These are phyloP conservation scores for Hirschioporus abietinus DNA, from an alignment of 768 basidiomycete genomes.

Conservation along the genomic window DNA sequence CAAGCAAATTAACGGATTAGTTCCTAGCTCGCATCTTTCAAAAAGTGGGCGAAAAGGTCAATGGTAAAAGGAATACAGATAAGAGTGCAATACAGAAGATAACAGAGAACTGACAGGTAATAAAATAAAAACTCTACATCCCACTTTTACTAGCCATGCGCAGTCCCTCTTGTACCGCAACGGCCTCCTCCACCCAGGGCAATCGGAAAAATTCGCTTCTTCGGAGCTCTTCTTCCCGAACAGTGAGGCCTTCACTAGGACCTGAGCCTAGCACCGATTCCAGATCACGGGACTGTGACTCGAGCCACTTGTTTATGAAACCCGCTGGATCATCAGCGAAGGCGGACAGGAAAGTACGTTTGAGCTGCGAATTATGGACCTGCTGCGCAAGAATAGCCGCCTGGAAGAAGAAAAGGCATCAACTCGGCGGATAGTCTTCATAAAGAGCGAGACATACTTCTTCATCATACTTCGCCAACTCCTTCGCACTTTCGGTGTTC, in stretches of 20 bases:
- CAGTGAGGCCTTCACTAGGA: slow-evolving; percentile 67
- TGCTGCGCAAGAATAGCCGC: slow-evolving; percentile 82
- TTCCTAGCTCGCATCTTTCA: too few species aligned
- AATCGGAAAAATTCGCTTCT: slow-evolving; percentile 87
- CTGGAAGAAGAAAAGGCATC: slow-evolving; percentile 30
- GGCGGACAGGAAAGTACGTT: slow-evolving; percentile 77
- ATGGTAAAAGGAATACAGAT: too few species aligned
- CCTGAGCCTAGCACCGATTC: slow-evolving; percentile 88
- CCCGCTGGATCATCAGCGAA: slow-evolving; percentile 75
- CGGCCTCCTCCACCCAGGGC: slow-evolving; percentile 89
- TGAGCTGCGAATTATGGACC: slow-evolving; percentile 80
- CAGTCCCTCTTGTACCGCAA: slow-evolving; percentile 79
- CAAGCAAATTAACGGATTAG: too few species aligned
- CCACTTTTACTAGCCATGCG: slow-evolving; percentile 52
- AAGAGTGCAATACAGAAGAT: slow-evolving; percentile 9
- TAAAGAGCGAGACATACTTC: slow-evolving; percentile 51
- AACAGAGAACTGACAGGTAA: slow-evolving; percentile 16
- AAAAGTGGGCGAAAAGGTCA: too few species aligned
- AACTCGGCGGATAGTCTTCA: neutral
- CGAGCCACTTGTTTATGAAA: slow-evolving; percentile 88
- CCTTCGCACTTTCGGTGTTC: slow-evolving; percentile 64
- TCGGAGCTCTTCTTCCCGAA: slow-evolving; percentile 84
- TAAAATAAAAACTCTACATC: slow-evolving; percentile 23
- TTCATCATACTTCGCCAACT: slow-evolving; percentile 74
- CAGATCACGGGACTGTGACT: slow-evolving; percentile 87